These are phyloP conservation scores for Cryoendolithus antarcticus DNA, from an alignment of 2,329 filamentous ascomycete species.

Conservation along the genomic window DNA sequence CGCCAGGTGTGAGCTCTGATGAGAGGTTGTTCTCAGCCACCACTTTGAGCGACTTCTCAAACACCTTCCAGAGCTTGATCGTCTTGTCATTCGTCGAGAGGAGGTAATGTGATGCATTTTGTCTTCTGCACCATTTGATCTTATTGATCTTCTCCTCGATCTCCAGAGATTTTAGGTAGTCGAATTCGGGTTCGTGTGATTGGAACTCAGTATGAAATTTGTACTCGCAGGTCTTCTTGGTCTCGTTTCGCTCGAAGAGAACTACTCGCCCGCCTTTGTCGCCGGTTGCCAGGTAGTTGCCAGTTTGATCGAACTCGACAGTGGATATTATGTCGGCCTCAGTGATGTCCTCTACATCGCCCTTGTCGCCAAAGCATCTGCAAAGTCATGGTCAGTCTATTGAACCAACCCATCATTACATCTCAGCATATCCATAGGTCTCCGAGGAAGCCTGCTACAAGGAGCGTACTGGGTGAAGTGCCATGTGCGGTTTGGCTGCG, in stretches of 20 bases:
- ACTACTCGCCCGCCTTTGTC: constrained; percentile 81
- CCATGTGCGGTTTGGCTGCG: constrained; percentile 3
- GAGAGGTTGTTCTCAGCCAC: constrained; percentile 98
- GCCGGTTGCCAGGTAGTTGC: constrained; percentile 80
- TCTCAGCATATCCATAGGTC: no score
- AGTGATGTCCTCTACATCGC: constrained; percentile 97
- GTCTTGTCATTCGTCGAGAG: constrained; percentile 99
- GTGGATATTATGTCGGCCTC: constrained; percentile 92
- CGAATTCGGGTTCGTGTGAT: constrained; percentile 98
- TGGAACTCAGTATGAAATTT: constrained; percentile 99
- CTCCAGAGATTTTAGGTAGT: constrained; percentile 97
- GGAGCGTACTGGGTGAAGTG: constrained; percentile 11
- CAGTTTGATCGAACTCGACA: constrained; percentile 81
- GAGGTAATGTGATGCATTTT: constrained; percentile 96
- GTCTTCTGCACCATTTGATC: constrained; percentile 98
- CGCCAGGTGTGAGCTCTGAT: constrained; percentile 73
- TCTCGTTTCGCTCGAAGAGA: constrained; percentile 87
- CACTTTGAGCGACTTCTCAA: constrained; percentile 97
- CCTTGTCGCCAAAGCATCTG: constrained; percentile 99
- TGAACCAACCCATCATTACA: not conserved
- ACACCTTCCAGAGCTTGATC: constrained; percentile 99
- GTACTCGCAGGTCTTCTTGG: constrained; percentile 99
- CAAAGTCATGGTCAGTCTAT: constrained; percentile 3
- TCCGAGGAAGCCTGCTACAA: no score
- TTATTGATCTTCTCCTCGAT: constrained; percentile 99